Conservation (phyloP, 768 basidiomycete species). For the Agaricus blazei region DNA sequence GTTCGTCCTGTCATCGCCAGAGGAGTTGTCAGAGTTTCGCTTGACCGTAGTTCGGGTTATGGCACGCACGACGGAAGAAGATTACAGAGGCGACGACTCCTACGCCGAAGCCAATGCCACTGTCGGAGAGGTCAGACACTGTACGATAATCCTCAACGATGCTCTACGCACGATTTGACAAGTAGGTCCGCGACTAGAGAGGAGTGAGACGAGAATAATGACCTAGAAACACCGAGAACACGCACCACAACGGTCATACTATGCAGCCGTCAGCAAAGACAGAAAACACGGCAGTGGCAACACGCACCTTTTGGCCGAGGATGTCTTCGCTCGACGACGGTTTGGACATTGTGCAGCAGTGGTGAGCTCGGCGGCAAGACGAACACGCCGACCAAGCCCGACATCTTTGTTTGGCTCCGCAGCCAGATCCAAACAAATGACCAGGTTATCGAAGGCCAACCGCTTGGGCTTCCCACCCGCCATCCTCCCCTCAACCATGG, state of each 20-base stretch:
- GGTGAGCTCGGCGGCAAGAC: conserved; percentile 18
- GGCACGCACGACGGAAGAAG: conserved; percentile 79
- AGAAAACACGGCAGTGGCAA: neutral
- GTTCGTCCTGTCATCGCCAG: conserved; percentile 60
- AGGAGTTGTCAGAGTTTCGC: conserved; percentile 4
- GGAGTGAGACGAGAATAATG: conserved; percentile 7
- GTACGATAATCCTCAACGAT: conserved; percentile 9
- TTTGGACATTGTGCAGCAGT: conserved; percentile 48
- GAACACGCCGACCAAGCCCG: conserved; percentile 6
- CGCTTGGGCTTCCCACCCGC: conserved; percentile 6
- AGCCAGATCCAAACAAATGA: conserved; percentile 15
- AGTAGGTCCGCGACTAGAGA: conserved; percentile 36
- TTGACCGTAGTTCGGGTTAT: neutral
- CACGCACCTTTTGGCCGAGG: conserved; percentile 79
- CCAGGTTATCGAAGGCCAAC: conserved; percentile 2
- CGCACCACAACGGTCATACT: conserved; percentile 88
- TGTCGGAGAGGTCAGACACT: conserved; percentile 21
- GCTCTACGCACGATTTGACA: conserved; percentile 69
- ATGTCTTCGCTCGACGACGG: conserved; percentile 85
- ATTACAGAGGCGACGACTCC: conserved; percentile 89
- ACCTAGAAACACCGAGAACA: conserved; percentile 19
- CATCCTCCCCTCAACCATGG: conserved; percentile 35
- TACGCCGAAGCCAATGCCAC: conserved; percentile 84
- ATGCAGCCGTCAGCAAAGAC: conserved; percentile 14
- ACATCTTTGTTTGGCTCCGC: conserved; percentile 19